phyloP scores from a whole-genome alignment of 192 early-diverging fungal species.

The Entrophospora sp. region DNA sequence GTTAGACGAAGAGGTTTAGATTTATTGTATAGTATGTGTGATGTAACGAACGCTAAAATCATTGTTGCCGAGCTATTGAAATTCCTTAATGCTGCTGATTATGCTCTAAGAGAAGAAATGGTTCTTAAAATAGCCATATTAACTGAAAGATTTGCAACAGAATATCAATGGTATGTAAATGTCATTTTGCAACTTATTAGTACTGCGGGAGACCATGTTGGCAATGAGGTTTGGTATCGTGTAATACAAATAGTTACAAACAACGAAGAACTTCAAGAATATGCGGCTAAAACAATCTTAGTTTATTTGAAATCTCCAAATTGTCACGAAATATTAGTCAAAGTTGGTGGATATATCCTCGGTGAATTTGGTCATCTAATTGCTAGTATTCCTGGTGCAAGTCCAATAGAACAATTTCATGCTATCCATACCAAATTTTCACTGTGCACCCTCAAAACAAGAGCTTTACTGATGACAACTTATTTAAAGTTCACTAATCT shows the following conservation, averaged over 20 bases:
- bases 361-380: conserved; percentile 98
- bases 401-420: conserved; percentile 91
- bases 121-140: conserved; percentile 98
- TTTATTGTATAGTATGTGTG: conserved; percentile 96
- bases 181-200: conserved; percentile 93
- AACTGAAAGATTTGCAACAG: conserved; percentile 94
- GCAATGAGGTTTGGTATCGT: conserved; percentile 96
- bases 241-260: conserved; percentile 95
- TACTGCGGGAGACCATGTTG: conserved; percentile 91
- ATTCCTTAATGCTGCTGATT: conserved; percentile 83
- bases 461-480: conserved; percentile 81
- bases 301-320: conserved; percentile 77
- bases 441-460: conserved; percentile 66
- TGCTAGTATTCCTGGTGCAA: conserved; percentile 73
- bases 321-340: conserved; percentile 93
- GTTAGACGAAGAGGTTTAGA: conserved; percentile 92
- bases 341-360: conserved; percentile 92
- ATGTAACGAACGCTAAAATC: conserved; percentile 69
- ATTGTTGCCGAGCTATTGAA: conserved; percentile 90
- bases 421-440: conserved; percentile 88
- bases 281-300: conserved; percentile 78
- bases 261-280: conserved; percentile 91
- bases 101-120: conserved; percentile 91
- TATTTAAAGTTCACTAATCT: conserved; percentile 95
- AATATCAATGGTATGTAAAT: conserved; percentile 98